phyloP scores from a whole-genome alignment of 345 rosid species.

The Corchorus capsularis region DNA sequence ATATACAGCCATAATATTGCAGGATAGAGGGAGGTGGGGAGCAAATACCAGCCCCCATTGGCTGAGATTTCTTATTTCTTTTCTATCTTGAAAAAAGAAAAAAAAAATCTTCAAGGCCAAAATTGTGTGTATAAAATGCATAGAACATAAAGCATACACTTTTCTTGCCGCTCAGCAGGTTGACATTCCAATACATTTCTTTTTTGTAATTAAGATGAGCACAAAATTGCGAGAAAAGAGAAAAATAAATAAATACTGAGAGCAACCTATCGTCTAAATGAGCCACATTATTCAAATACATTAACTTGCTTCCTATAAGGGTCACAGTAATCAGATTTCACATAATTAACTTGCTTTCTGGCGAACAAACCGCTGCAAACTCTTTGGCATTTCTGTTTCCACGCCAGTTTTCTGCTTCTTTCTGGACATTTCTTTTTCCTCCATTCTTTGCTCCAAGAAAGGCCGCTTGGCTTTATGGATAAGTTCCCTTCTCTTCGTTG shows the following conservation, averaged over 20 bases:
- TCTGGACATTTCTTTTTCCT: slow-evolving; percentile 24
- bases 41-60: too few species aligned
- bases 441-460: slow-evolving; percentile 57
- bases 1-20: too few species aligned
- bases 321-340: background rate
- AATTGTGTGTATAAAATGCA: background rate
- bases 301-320: slow-evolving; percentile 24
- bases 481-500: slow-evolving; percentile 63
- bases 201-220: background rate
- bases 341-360: slow-evolving; percentile 26
- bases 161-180: background rate
- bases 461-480: slow-evolving; percentile 60
- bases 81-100: too few species aligned
- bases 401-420: slow-evolving; percentile 62
- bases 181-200: background rate
- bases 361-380: slow-evolving; percentile 61
- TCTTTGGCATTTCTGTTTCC: slow-evolving; percentile 51
- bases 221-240: background rate
- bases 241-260: background rate
- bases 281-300: background rate
- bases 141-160: background rate
- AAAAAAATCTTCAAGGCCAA: too few species aligned
- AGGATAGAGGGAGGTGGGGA: too few species aligned
- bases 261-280: background rate
- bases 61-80: too few species aligned